Conservation (phyloP, 345 rosid species). For the Syzygium grande region DNA sequence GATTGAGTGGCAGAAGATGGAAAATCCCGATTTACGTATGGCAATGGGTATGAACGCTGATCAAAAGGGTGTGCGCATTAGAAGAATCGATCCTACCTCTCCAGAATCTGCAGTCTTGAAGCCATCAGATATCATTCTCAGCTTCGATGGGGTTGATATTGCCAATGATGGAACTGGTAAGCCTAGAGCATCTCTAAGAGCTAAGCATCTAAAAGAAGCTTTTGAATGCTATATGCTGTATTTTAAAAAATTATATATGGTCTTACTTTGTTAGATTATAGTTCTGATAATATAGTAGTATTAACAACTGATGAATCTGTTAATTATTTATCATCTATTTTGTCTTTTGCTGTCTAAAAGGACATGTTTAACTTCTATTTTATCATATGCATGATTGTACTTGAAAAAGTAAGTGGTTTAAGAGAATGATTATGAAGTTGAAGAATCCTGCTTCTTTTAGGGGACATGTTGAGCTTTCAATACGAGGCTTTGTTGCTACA, state of each 20-base stretch:
- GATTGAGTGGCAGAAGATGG: slow-evolving; percentile 99
- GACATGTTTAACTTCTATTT: not conserved
- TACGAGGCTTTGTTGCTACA: not conserved
- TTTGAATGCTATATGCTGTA: not conserved
- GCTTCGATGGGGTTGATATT: slow-evolving; percentile 77
- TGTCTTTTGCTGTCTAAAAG: not conserved
- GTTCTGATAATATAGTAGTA: not conserved
- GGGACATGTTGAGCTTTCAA: not conserved
- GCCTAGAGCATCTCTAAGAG: not conserved
- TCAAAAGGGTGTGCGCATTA: slow-evolving; percentile 84
- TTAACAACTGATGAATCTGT: not conserved
- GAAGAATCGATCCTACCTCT: slow-evolving; percentile 88
- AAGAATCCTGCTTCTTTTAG: not conserved
- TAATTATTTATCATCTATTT: not conserved
- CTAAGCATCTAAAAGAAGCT: not conserved
- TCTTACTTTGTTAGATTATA: not conserved
- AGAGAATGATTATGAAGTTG: not conserved
- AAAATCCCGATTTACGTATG: slow-evolving; percentile 76
- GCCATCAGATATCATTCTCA: slow-evolving; percentile 77
- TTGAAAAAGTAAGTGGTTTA: not conserved
- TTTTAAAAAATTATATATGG: not conserved
- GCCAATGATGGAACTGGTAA: slow-evolving; percentile 96
- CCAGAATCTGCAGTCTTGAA: slow-evolving; percentile 77
- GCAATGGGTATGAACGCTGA: slow-evolving; percentile 74
- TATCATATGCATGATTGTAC: not conserved